These are phyloP conservation scores for Ceratocystiopsis sp. DNA, from an alignment of 2,329 filamentous ascomycete species.

Conservation along the genomic window DNA sequence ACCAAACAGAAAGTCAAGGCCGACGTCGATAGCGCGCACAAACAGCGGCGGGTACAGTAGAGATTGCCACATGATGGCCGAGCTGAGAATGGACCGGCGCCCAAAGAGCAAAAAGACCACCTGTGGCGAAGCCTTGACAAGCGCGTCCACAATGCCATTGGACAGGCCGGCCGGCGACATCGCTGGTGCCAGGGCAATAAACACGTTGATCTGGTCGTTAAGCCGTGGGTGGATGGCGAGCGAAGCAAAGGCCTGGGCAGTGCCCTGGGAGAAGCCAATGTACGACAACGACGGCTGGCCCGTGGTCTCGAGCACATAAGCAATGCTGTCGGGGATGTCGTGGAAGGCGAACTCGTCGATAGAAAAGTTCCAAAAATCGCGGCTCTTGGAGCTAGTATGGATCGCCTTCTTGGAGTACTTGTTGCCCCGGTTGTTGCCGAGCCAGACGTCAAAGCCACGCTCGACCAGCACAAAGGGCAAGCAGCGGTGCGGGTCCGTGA, in stretches of 20 bases:
- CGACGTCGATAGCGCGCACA: constrained; percentile 68
- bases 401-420: constrained; percentile 97
- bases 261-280: constrained; percentile 93
- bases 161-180: constrained; percentile 89
- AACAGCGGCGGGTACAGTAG: constrained; percentile 92
- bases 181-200: constrained; percentile 86
- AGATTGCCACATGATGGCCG: constrained; percentile 92
- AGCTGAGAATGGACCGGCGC: constrained; percentile 75
- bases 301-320: constrained; percentile 76
- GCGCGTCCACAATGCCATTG: constrained; percentile 78
- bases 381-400: constrained; percentile 53
- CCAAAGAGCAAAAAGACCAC: constrained; percentile 89
- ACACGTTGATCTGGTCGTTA: constrained; percentile 87
- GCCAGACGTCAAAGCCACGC: constrained; percentile 88
- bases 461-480: constrained; percentile 82
- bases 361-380: constrained; percentile 89
- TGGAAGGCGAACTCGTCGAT: constrained; percentile 98
- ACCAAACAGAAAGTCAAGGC: constrained; percentile 69
- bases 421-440: constrained; percentile 96
- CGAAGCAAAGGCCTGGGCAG: constrained; percentile 88
- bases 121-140: constrained; percentile 85
- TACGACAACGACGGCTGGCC: constrained; percentile 75
- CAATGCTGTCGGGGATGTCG: constrained; percentile 89
- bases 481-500: constrained; percentile 72
- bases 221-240: constrained; percentile 82